A percentile compares a stretch with the other conserved stretches of the same genome.
phyloP scores from a whole-genome alignment of 2,329 filamentous ascomycete species.

The Ilyonectria destructans region DNA sequence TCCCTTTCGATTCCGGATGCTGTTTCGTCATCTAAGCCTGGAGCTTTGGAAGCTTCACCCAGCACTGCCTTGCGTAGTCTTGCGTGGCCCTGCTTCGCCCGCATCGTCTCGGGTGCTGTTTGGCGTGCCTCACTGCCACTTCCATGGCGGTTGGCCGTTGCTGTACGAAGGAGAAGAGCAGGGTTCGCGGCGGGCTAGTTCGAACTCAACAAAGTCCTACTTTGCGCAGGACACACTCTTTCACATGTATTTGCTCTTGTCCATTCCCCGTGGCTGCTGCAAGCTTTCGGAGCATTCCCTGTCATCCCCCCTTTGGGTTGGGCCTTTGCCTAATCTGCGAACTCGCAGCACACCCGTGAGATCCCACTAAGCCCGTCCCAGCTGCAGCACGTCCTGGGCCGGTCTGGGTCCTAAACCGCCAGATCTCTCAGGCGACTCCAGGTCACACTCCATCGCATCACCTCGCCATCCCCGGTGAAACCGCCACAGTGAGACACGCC shows the following conservation, averaged over 20 bases:
- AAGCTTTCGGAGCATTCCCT: not conserved
- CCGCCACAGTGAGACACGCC: not conserved
- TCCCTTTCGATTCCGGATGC: not conserved
- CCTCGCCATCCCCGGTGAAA: constrained; percentile 2
- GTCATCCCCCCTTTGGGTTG: not conserved
- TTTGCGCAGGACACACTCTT: not conserved
- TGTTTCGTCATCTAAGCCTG: not conserved
- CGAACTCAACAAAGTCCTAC: not conserved
- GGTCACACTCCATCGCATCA: not conserved
- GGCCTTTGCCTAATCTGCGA: constrained; percentile 10
- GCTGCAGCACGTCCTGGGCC: not conserved
- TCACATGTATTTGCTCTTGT: constrained; percentile 1
- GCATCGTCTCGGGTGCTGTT: not conserved
- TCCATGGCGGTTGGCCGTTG: not conserved
- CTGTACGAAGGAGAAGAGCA: not conserved
- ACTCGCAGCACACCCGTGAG: constrained; percentile 21
- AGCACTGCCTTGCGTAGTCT: not conserved
- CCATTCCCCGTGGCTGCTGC: no score
- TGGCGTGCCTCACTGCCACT: not conserved
- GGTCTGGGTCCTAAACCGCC: not conserved
- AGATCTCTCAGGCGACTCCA: constrained; percentile 25
- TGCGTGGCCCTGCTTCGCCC: not conserved
- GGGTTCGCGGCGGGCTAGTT: not conserved
- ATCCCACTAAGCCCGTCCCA: constrained; percentile 34
- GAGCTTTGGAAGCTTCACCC: not conserved